phyloP scores from a whole-genome alignment of 495 filamentous ascomycete genomes.

The Eremomyces bilateralis region DNA sequence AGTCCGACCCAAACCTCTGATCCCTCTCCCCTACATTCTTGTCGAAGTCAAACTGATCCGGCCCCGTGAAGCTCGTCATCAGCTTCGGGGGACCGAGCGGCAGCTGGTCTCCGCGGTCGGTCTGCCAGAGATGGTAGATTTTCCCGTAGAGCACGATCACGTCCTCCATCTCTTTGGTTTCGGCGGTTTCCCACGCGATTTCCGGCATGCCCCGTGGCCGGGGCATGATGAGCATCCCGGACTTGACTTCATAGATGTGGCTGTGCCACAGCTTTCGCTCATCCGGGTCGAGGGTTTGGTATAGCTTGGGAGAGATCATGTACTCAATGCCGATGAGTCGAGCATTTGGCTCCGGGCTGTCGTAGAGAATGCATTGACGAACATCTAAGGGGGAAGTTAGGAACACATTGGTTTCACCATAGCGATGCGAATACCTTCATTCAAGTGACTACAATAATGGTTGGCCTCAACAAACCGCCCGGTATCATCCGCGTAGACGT shows the following conservation, averaged over 20 bases:
- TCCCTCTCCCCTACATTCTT: constrained; percentile 41
- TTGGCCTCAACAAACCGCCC: constrained; percentile 51
- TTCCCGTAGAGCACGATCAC: constrained; percentile 61
- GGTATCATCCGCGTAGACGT: constrained; percentile 52
- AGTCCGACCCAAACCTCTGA: constrained; percentile 37
- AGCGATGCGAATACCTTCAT: constrained; percentile 40
- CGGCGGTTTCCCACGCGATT: constrained; percentile 46
- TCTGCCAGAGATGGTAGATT: constrained; percentile 78
- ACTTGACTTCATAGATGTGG: constrained; percentile 75
- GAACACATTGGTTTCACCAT: no score
- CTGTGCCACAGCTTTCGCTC: constrained; percentile 63
- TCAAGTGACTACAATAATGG: constrained; percentile 70
- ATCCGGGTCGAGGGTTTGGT: constrained; percentile 33
- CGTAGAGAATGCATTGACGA: constrained; percentile 76
- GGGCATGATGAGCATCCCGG: constrained; percentile 72
- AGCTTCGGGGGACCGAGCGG: constrained; percentile 54
- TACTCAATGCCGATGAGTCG: constrained; percentile 76
- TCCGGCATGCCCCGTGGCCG: constrained; percentile 32
- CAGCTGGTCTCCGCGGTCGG: constrained; percentile 54
- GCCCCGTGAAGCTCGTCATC: constrained; percentile 50
- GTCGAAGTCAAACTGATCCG: constrained; percentile 38
- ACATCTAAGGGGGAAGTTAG: constrained; percentile 22
- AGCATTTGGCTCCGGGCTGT: constrained; percentile 38
- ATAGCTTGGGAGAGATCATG: constrained; percentile 62
- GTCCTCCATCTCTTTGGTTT: constrained; percentile 61